Percentiles rank a stretch among this genome's conserved stretches.
Evolutionary conservation across 106 monocot species (phyloP).

Genomic region (Platanthera guangdongensis): DNA sequence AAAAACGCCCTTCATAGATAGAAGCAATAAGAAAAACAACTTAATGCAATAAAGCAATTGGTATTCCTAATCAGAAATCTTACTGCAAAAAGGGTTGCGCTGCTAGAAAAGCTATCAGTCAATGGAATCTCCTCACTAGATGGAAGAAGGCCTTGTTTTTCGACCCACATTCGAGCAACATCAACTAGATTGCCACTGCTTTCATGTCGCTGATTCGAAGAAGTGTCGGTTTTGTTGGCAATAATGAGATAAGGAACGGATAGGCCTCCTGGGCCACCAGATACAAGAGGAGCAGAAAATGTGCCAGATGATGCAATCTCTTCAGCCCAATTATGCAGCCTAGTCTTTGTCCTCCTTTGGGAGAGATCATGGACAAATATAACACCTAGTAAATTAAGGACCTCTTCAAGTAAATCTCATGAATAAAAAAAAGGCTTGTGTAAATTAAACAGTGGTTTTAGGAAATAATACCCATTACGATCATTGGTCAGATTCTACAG

Average conservation of each 20-base stretch:
- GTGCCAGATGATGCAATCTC: constrained; percentile 63
- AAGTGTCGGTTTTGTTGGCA: constrained; percentile 79
- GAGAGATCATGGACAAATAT: constrained; percentile 91
- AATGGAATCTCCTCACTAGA: constrained; percentile 78
- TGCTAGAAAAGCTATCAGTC: constrained; percentile 62
- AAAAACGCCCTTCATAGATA: background rate
- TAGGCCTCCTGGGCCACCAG: constrained; percentile 78
- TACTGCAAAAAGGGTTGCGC: constrained; percentile 53
- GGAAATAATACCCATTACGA: background rate
- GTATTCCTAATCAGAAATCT: background rate
- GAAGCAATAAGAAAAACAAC: background rate
- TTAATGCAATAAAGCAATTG: background rate
- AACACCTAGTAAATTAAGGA: constrained; percentile 40
- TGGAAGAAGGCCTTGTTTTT: constrained; percentile 81
- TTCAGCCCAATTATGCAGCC: constrained; percentile 69
- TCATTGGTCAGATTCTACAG: background rate
- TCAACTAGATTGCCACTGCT: constrained; percentile 96
- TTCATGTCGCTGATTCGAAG: constrained; percentile 42
- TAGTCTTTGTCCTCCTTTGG: constrained; percentile 72
- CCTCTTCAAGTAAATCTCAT: background rate
- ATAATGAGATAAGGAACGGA: constrained; percentile 79
- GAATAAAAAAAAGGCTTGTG: background rate
- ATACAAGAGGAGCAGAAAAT: constrained; percentile 70
- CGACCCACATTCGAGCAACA: constrained; percentile 82
- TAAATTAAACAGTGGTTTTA: background rate